Base-by-base conservation (phyloP, 305 asterid species). In the Fraxinus angustifolia region DNA sequence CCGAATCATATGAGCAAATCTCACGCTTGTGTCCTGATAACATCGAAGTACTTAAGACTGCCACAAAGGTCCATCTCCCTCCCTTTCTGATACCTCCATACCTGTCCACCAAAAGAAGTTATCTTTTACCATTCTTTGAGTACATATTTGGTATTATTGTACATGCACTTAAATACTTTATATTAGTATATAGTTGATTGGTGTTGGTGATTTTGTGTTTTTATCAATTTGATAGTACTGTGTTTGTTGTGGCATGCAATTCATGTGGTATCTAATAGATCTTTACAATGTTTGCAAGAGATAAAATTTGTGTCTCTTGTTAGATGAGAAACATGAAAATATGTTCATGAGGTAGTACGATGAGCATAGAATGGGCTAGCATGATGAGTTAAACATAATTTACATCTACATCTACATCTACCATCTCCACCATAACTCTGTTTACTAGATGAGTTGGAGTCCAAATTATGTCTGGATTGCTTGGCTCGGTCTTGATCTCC, bases 1-100 rank as follows among this genome's bases (percentile, higher is more conserved):
- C 97, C 75, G 94, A 89, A 73, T 85, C 93, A 3, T 91, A 90
- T 80, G 93, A 86, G 84, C 93, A 91, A 86, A 91, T 92, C 83
- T 79, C 86, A 38, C 90, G 85, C 79, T 88, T 87, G 81, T 26
- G 88, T 85, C 93, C 97, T 68, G 90, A 89, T 77, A 81, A 89
- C 70, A 58, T 87, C 36, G 89, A 89, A 74, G 88, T 82, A 78
- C 87, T 91, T 74, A 81, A 77, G 82, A 89, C 78, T 17, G 91
- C 95, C 14, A 83, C 90, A 62, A 82, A 84, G 91, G 93, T 90
- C 76, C 72, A 21, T 16, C 85, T 73, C 0, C 19, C 40, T 33
- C 31, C 23, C 79, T 83, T 5, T 19, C 16, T 65, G 34, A 28
- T 28, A 5, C 36, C 34, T 67, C 31, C 19, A 23, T 19, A 26